A percentile compares a stretch with the other conserved stretches of the same genome.
Conservation (phyloP, 192 early-diverging fungal species). For the Umbelopsis vinacea region DNA sequence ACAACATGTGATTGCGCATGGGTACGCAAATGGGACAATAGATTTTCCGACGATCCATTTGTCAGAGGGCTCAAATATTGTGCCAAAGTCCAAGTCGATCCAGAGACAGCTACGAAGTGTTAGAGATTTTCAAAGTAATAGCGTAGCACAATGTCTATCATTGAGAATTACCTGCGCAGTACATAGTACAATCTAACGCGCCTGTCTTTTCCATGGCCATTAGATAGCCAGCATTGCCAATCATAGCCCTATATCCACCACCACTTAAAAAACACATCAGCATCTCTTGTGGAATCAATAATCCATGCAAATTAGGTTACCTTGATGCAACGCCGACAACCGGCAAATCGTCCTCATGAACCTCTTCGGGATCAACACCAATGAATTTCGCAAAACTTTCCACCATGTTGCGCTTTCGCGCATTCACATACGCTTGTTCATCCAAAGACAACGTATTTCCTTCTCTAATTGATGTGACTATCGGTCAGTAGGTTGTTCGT, state of each 20-base stretch:
- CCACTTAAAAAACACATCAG: constrained; percentile 51
- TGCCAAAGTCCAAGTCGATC: constrained; percentile 64
- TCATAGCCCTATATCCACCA: constrained; percentile 86
- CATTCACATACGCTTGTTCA: constrained; percentile 51
- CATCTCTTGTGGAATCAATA: not conserved
- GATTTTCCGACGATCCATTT: constrained; percentile 36
- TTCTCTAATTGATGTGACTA: constrained; percentile 24
- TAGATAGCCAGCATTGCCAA: constrained; percentile 71
- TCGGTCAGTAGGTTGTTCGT: not conserved
- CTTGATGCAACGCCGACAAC: constrained; percentile 71
- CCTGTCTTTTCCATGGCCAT: constrained; percentile 68
- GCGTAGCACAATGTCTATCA: not conserved
- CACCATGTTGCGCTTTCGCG: constrained; percentile 53
- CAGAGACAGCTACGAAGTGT: constrained; percentile 52
- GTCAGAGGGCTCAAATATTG: constrained; percentile 52
- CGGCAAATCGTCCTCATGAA: constrained; percentile 73
- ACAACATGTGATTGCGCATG: constrained; percentile 52
- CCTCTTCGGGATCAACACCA: constrained; percentile 61
- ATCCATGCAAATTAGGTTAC: constrained; percentile 20
- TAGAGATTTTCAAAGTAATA: constrained; percentile 28
- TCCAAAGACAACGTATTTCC: constrained; percentile 46
- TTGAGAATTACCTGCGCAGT: constrained; percentile 60
- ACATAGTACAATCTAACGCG: constrained; percentile 70
- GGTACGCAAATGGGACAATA: constrained; percentile 41
- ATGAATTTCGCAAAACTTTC: constrained; percentile 80